These are phyloP conservation scores for Coemansia sp. DNA, from an alignment of 192 early-diverging fungal species.

Conservation along the genomic window DNA sequence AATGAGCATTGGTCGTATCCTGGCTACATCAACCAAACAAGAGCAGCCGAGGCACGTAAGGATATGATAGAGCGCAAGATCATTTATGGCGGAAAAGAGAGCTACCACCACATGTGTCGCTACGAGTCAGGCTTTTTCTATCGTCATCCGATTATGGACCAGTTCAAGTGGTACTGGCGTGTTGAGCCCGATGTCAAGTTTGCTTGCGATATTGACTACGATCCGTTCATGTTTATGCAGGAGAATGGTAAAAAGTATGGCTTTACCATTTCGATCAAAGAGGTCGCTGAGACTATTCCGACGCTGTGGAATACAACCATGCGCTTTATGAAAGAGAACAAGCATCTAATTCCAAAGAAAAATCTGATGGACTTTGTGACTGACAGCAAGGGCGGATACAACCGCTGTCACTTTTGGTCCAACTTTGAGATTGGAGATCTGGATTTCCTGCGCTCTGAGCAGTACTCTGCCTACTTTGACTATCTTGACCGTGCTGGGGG, in stretches of 20 bases:
- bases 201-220: conserved; percentile 76
- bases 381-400: conserved; percentile 58
- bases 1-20: conserved; percentile 77
- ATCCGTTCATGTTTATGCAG: conserved; percentile 77
- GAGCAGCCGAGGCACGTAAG: conserved; percentile 58
- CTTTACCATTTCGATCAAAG: conserved; percentile 68
- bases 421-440: conserved; percentile 88
- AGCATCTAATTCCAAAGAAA: conserved; percentile 53
- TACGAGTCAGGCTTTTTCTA: conserved; percentile 78
- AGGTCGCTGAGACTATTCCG: conserved; percentile 66
- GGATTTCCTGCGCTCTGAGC: conserved; percentile 58
- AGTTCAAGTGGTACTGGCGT: conserved; percentile 83
- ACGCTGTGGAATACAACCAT: conserved; percentile 72
- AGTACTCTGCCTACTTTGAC: conserved; percentile 59
- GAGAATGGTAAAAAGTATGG: conserved; percentile 74
- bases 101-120: conserved; percentile 73
- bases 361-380: conserved; percentile 63
- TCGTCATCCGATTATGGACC: conserved; percentile 64
- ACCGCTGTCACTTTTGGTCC: conserved; percentile 72
- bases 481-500: conserved; percentile 75
- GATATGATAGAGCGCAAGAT: conserved; percentile 58
- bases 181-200: conserved; percentile 81
- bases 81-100: conserved; percentile 62
- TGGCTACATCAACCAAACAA: conserved; percentile 65
- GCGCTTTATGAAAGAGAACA: conserved; percentile 57